phyloP scores from a whole-genome alignment of 2,329 filamentous ascomycete species.

The Arthrobotrys entomopaga region DNA sequence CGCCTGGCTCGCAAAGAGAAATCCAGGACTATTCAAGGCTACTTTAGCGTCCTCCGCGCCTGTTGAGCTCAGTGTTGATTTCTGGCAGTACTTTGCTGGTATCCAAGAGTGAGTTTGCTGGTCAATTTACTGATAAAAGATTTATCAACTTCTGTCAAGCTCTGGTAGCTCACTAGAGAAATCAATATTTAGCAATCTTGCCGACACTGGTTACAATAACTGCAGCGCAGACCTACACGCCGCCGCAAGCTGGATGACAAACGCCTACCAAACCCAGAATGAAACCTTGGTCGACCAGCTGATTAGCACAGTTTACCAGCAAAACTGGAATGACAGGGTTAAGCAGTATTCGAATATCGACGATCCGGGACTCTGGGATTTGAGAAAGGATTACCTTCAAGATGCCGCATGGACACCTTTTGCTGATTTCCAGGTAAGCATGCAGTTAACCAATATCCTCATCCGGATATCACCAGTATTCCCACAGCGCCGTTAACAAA shows the following conservation, averaged over 20 bases:
- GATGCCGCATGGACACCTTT: slow-evolving; percentile 57
- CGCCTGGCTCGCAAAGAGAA: slow-evolving; percentile 57
- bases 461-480: slow-evolving; percentile 18
- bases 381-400: slow-evolving; percentile 38
- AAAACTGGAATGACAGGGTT: slow-evolving; percentile 30
- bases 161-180: background rate
- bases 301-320: slow-evolving; percentile 56
- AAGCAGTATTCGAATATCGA: slow-evolving; percentile 3
- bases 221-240: slow-evolving; percentile 56
- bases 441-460: too few relatives aligned
- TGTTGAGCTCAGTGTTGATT: slow-evolving; percentile 61
- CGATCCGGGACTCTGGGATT: slow-evolving; percentile 32
- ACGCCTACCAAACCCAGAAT: slow-evolving; percentile 57
- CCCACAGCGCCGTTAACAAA: slow-evolving; percentile 50
- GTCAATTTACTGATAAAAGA: too few relatives aligned
- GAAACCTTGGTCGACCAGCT: slow-evolving; percentile 61
- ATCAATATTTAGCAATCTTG: slow-evolving; percentile 23
- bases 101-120: slow-evolving; percentile 59
- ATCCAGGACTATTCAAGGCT: slow-evolving; percentile 57
- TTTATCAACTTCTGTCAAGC: too few relatives aligned
- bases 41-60: slow-evolving; percentile 56
- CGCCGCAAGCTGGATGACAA: slow-evolving; percentile 47
- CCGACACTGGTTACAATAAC: slow-evolving; percentile 39
- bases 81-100: slow-evolving; percentile 62
- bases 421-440: slow-evolving; percentile 60